phyloP scores from a whole-genome alignment of 768 basidiomycete genomes.

The Amanita rubescens region DNA sequence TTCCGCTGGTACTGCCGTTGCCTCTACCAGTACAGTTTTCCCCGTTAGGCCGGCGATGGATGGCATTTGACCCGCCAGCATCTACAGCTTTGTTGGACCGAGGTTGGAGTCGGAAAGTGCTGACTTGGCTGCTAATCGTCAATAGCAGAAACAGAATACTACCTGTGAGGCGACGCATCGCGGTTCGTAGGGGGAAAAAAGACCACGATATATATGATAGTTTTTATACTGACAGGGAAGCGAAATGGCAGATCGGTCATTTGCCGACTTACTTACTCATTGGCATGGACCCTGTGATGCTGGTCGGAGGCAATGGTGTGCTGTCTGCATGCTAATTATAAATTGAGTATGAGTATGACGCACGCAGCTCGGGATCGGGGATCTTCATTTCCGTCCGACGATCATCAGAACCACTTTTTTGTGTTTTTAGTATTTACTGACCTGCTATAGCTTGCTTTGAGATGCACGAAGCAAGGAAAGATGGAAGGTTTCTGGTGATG shows the following conservation, averaged over 20 bases:
- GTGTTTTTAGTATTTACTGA: too few relatives aligned
- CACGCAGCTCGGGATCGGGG: too few relatives aligned
- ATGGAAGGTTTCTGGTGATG: too few relatives aligned
- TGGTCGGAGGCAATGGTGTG: too few relatives aligned
- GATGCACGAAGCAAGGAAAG: too few relatives aligned
- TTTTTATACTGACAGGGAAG: neutral
- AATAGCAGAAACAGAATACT: neutral
- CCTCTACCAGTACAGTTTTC: neutral
- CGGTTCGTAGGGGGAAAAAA: neutral
- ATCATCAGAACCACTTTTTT: too few relatives aligned
- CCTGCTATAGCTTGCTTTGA: too few relatives aligned
- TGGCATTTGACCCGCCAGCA: neutral
- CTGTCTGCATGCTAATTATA: too few relatives aligned
- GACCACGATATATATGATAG: neutral
- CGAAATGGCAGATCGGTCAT: too few relatives aligned
- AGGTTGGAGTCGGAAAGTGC: neutral
- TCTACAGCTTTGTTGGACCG: neutral
- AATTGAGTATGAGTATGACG: too few relatives aligned
- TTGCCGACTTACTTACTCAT: neutral
- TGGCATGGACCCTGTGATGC: too few relatives aligned
- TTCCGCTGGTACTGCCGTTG: neutral
- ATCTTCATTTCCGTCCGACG: too few relatives aligned
- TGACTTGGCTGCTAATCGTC: neutral
- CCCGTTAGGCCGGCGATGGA: slow-evolving; percentile 1
- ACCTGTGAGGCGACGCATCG: neutral